Evolutionary conservation across 192 early-diverging fungal genomes (phyloP).

Genomic region (Bifiguratus adelaidae): DNA sequence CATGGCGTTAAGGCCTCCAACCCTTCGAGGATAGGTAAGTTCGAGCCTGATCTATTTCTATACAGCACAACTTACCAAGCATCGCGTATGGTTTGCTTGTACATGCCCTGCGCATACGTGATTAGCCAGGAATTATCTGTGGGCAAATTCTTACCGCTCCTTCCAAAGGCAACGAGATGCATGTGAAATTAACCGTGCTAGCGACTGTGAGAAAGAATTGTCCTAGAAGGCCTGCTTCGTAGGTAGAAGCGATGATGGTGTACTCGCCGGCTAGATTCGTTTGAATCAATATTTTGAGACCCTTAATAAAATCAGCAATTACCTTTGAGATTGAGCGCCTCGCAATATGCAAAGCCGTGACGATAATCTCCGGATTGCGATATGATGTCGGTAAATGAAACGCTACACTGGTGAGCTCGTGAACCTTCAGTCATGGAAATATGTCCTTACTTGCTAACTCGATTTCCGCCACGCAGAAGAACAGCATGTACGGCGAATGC

Average conservation of each 20-base stretch:
- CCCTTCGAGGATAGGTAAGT: no score
- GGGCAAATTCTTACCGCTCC: conserved; percentile 61
- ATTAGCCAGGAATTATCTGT: no score
- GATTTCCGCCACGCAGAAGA: conserved; percentile 58
- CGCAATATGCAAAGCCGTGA: conserved; percentile 63
- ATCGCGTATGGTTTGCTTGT: conserved; percentile 33
- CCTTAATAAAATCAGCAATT: conserved; percentile 4
- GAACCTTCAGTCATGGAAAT: neutral
- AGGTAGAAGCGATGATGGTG: conserved; percentile 71
- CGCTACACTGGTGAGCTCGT: conserved; percentile 14
- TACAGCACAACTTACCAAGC: conserved; percentile 32
- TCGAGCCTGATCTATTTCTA: no score
- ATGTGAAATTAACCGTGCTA: conserved; percentile 32
- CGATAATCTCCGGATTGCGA: conserved; percentile 66
- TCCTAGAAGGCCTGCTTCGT: conserved; percentile 57
- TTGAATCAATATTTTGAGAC: neutral
- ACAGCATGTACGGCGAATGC: conserved; percentile 54
- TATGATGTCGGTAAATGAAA: conserved; percentile 48
- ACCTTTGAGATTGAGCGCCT: conserved; percentile 47
- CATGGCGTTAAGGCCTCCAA: conserved; percentile 43
- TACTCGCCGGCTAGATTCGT: conserved; percentile 51
- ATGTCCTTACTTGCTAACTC: conserved; percentile 49
- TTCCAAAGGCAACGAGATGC: conserved; percentile 56
- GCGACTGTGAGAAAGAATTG: conserved; percentile 56
- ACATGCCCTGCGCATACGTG: conserved; percentile 51